Evolutionary conservation across 768 basidiomycete genomes (phyloP).

Genomic region (Lentinula raphanica): DNA sequence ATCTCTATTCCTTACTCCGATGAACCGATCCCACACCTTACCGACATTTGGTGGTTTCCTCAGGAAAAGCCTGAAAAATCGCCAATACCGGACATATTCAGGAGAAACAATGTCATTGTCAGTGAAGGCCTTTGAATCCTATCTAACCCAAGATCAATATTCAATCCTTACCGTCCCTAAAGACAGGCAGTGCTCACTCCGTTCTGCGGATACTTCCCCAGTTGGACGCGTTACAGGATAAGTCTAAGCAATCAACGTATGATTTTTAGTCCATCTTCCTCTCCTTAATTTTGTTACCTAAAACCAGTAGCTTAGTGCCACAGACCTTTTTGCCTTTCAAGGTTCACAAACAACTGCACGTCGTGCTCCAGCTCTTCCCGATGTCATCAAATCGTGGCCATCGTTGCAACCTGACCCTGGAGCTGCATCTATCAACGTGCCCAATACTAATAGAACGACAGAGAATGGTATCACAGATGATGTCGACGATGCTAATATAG

Average conservation of each 20-base stretch:
- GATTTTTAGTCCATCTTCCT: conserved; percentile 18
- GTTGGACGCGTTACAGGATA: conserved; percentile 65
- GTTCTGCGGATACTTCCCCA: conserved; percentile 65
- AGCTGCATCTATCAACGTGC: conserved; percentile 56
- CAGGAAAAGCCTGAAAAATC: conserved; percentile 37
- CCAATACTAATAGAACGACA: conserved; percentile 26
- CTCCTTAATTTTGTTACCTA: conserved; percentile 12
- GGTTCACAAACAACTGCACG: conserved; percentile 50
- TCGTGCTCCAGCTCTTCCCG: conserved; percentile 44
- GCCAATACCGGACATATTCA: conserved; percentile 72
- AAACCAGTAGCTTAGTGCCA: conserved; percentile 42
- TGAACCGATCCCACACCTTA: conserved; percentile 25
- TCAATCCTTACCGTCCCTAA: conserved; percentile 13
- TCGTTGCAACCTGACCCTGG: conserved; percentile 49
- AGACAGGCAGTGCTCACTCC: conserved; percentile 79
- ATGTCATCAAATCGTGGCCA: conserved; percentile 65
- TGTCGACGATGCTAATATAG: conserved; percentile 46
- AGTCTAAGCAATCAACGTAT: conserved; percentile 62
- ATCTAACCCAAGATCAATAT: conserved; percentile 4
- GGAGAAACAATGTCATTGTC: conserved; percentile 60
- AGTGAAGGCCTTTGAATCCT: conserved; percentile 15
- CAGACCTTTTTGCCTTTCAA: conserved; percentile 79
- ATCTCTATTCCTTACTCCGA: conserved; percentile 30
- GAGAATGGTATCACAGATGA: conserved; percentile 31
- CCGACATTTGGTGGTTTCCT: conserved; percentile 71